A percentile compares a stretch with the other conserved stretches of the same genome.
phyloP scores from a whole-genome alignment of 352 stramenopile genomes.

The Pythium vanterpoolii region DNA sequence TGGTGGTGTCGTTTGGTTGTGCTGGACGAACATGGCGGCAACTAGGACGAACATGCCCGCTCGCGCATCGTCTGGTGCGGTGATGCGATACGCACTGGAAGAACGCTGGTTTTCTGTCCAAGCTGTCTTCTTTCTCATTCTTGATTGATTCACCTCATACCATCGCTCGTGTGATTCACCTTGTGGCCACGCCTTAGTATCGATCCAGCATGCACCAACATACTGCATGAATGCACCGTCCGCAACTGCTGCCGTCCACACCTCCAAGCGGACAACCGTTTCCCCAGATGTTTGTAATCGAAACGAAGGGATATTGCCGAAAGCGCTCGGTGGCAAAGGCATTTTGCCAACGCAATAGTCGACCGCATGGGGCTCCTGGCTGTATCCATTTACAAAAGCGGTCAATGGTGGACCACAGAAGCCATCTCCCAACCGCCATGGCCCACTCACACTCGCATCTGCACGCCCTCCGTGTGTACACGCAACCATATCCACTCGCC shows the following conservation, averaged over 20 bases:
- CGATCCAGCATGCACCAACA: conserved; percentile 19
- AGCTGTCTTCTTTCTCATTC: background rate
- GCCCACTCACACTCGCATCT: background rate
- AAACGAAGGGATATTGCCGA: background rate
- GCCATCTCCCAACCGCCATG: background rate
- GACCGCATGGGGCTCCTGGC: background rate
- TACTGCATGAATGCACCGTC: conserved; percentile 29
- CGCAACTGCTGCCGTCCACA: background rate
- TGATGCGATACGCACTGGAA: background rate
- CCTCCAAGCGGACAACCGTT: background rate
- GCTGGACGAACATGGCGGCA: background rate
- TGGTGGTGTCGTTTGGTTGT: background rate
- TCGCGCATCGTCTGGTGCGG: background rate
- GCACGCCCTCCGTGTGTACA: background rate
- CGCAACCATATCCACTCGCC: conserved; percentile 5
- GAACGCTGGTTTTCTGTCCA: background rate
- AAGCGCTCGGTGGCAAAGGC: background rate
- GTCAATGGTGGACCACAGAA: background rate
- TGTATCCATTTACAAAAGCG: background rate
- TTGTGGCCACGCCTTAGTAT: conserved; percentile 24
- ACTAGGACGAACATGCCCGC: background rate
- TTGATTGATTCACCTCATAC: background rate
- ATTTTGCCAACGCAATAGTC: conserved; percentile 1
- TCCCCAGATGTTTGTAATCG: background rate
- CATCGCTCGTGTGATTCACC: background rate